Evolutionary conservation across 768 basidiomycete species (phyloP).

Genomic region (Lanmaoa pseudosensibilis): DNA sequence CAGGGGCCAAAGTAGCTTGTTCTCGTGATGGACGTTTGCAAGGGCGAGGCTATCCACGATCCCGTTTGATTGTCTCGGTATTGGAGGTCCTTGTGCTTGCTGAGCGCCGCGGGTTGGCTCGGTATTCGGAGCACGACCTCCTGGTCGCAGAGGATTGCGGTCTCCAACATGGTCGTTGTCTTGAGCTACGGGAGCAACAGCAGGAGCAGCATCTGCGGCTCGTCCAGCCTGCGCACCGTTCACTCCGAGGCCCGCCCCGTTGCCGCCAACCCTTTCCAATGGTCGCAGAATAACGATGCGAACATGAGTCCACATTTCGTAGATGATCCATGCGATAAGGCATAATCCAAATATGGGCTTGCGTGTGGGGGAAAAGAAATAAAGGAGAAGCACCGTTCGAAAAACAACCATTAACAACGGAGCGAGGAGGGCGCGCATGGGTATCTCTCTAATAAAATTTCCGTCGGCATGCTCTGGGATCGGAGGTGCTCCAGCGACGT

Average conservation of each 20-base stretch:
- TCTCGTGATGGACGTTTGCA: slow-evolving; percentile 57
- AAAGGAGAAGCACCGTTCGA: slow-evolving; percentile 66
- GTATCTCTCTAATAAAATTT: slow-evolving; percentile 50
- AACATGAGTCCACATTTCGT: slow-evolving; percentile 74
- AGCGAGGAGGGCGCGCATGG: slow-evolving; percentile 64
- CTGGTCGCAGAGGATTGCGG: slow-evolving; percentile 17
- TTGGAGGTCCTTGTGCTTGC: slow-evolving; percentile 29
- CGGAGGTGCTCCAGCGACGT: slow-evolving; percentile 17
- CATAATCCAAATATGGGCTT: slow-evolving; percentile 70
- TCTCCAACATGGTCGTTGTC: slow-evolving; percentile 16
- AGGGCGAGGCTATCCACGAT: slow-evolving; percentile 55
- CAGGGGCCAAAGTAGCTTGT: slow-evolving; percentile 45
- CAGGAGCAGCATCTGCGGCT: slow-evolving; percentile 26
- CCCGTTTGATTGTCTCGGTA: slow-evolving; percentile 32
- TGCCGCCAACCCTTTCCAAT: slow-evolving; percentile 35
- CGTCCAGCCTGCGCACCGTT: slow-evolving; percentile 22
- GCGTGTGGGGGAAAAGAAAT: slow-evolving; percentile 74
- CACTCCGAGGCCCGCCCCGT: slow-evolving; percentile 21
- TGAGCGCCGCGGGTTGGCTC: slow-evolving; percentile 16
- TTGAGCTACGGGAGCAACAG: slow-evolving; percentile 18
- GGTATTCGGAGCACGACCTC: slow-evolving; percentile 16
- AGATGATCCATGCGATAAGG: slow-evolving; percentile 67
- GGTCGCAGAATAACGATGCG: slow-evolving; percentile 44
- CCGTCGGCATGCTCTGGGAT: slow-evolving; percentile 31
- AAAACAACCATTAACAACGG: slow-evolving; percentile 67